Percentiles rank a stretch among this genome's conserved stretches.
These are phyloP conservation scores for Silybum marianum DNA, from an alignment of 129 eudicot species.

Conservation along the genomic window DNA sequence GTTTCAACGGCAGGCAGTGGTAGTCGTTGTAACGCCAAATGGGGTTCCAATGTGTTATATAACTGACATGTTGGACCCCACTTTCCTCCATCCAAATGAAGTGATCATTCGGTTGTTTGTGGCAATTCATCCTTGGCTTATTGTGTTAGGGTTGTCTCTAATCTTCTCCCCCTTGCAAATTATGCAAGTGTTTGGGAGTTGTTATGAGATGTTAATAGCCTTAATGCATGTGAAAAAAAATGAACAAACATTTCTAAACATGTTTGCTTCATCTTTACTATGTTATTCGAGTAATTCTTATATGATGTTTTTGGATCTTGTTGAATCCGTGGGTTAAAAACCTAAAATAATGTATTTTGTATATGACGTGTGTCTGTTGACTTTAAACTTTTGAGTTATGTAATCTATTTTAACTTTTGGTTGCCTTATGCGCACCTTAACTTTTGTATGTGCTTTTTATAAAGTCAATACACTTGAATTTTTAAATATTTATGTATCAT, in stretches of 20 bases:
- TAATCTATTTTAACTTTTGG: neutral
- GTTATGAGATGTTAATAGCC: conserved; percentile 19
- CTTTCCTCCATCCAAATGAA: conserved; percentile 32
- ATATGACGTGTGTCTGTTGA: neutral
- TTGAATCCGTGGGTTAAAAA: neutral
- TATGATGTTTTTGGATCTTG: neutral
- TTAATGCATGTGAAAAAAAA: conserved; percentile 24
- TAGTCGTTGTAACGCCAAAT: conserved; percentile 34
- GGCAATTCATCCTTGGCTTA: conserved; percentile 90
- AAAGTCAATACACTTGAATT: neutral
- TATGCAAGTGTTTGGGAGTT: conserved; percentile 7
- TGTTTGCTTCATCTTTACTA: conserved; percentile 21
- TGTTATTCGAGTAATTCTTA: conserved; percentile 1
- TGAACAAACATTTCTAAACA: neutral
- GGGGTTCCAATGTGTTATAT: conserved; percentile 22
- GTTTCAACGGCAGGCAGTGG: conserved; percentile 31
- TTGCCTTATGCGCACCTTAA: neutral
- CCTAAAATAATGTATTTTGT: neutral
- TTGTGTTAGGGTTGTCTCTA: conserved; percentile 40
- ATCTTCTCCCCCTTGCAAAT: conserved; percentile 2
- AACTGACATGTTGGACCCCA: conserved; percentile 18
- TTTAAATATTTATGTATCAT: neutral
- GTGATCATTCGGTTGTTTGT: conserved; percentile 30
- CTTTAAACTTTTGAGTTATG: neutral
- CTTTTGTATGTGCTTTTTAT: neutral